These are phyloP conservation scores for Phaffomyces opuntiae DNA, from an alignment of 805 yeast genomes.

Conservation along the genomic window DNA sequence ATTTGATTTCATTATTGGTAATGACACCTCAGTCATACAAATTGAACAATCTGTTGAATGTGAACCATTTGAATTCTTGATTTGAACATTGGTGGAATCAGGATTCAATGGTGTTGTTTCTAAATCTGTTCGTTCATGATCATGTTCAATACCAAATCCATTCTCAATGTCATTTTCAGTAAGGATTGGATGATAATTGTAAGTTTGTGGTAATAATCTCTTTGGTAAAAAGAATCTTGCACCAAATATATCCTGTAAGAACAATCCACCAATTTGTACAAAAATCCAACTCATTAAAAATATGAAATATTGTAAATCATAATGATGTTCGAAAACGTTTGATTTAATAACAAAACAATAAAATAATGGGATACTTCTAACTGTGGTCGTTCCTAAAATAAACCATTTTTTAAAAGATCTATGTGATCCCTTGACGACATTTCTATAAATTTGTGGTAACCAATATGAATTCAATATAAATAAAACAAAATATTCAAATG, in stretches of 20 bases:
- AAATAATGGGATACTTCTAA: slow-evolving; percentile 57
- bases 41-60: slow-evolving; percentile 69
- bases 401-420: slow-evolving; percentile 69
- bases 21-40: slow-evolving; percentile 75
- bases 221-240: slow-evolving; percentile 81
- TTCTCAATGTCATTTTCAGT: slow-evolving; percentile 53
- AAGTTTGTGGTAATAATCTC: slow-evolving; percentile 68
- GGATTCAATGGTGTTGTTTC: slow-evolving; percentile 12
- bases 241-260: slow-evolving; percentile 62
- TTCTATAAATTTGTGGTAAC: slow-evolving; percentile 84
- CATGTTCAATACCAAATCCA: slow-evolving; percentile 50
- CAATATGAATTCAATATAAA: slow-evolving; percentile 62
- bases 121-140: slow-evolving; percentile 25
- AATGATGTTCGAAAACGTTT: slow-evolving; percentile 69
- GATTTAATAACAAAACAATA: slow-evolving; percentile 47
- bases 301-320: slow-evolving; percentile 43
- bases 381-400: slow-evolving; percentile 56
- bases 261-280: slow-evolving; percentile 51
- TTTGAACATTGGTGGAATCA: slow-evolving; percentile 17
- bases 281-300: slow-evolving; percentile 47
- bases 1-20: slow-evolving; percentile 36
- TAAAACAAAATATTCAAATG: slow-evolving; percentile 51
- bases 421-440: slow-evolving; percentile 61
- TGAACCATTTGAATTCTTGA: slow-evolving; percentile 28
- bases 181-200: slow-evolving; percentile 72